phyloP scores from a whole-genome alignment of 306 rosid genomes.

The Castanea crenata region DNA sequence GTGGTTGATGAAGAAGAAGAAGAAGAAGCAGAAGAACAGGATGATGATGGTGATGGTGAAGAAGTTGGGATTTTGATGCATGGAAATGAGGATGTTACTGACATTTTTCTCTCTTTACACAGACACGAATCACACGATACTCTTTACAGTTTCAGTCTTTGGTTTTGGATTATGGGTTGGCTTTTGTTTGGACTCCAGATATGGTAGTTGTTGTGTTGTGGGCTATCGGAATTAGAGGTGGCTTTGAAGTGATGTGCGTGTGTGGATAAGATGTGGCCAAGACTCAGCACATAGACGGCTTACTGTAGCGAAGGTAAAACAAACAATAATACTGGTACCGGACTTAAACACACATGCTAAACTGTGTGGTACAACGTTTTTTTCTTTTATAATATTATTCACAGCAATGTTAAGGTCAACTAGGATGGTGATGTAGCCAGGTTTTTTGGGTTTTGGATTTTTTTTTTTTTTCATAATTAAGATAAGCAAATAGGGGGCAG shows the following conservation, averaged over 20 bases:
- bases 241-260: conserved; percentile 7
- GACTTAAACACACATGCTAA: too few relatives aligned
- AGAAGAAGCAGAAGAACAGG: conserved; percentile 41
- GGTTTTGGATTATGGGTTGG: conserved; percentile 19
- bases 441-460: too few relatives aligned
- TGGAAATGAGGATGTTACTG: conserved; percentile 72
- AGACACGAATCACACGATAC: not conserved
- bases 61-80: conserved; percentile 64
- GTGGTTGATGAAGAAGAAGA: conserved; percentile 46
- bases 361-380: too few relatives aligned
- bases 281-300: conserved; percentile 30
- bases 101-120: conserved; percentile 45
- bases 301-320: too few relatives aligned
- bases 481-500: too few relatives aligned
- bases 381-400: too few relatives aligned
- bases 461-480: too few relatives aligned
- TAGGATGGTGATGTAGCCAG: too few relatives aligned
- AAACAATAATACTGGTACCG: too few relatives aligned
- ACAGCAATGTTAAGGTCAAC: too few relatives aligned
- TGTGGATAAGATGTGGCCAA: conserved; percentile 80
- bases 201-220: not conserved
- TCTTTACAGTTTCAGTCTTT: not conserved
- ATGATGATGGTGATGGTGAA: conserved; percentile 38
- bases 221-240: conserved; percentile 40
- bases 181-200: conserved; percentile 2